Evolutionary conservation across 139 green algal species (phyloP), one percentile per base, ranked within the genome.

Genomic region (Bryopsis sp.): DNA sequence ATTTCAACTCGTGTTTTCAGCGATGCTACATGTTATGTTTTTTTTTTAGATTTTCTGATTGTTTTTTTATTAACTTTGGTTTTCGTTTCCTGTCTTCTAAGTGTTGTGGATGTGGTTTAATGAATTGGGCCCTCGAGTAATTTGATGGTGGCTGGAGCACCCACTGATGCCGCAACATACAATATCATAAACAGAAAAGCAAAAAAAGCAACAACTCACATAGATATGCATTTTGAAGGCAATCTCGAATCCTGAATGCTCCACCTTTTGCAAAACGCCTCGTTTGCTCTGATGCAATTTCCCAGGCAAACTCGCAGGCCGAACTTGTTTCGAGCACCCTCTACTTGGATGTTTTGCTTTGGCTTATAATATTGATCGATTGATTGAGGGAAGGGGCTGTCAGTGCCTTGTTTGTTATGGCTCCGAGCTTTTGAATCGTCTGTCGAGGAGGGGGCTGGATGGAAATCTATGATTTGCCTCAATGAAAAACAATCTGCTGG

Each of bases 381-480:
- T n/a, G n/a, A n/a, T 57, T 69, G 24, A 58, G 26, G 7, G 26
- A 57, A 28, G 62, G 37, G 33, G 4, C n/a, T 19, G 6, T 6
- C 3, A 58, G 19, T 54, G 38, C 37, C 15, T 31, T 58, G 3
- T 69, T 31, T 50, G n/a, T n/a, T n/a, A 4, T 37, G 28, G 5
- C 4, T 15, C 62, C 62, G 8, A 29, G 48, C 22, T 69, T 58
- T n/a, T 69, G 62, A 22, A 4, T 69, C 37, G 35, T 69, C 19
- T 58, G 36, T 31, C 35, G 62, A 11, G 15, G 15, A 36, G 3
- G 6, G 5, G 62, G 62, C 7, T n/a, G 11, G 24, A 11, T 69
- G 37, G 62, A 69, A 35, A 69, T 69, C 62, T 69, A 69, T 57
- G 11, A 35, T 31, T 57, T 69, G 37, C 62, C 62, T 39, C 62